These are phyloP conservation scores for Logfia minima DNA, from an alignment of 129 eudicot genomes.

Conservation along the genomic window DNA sequence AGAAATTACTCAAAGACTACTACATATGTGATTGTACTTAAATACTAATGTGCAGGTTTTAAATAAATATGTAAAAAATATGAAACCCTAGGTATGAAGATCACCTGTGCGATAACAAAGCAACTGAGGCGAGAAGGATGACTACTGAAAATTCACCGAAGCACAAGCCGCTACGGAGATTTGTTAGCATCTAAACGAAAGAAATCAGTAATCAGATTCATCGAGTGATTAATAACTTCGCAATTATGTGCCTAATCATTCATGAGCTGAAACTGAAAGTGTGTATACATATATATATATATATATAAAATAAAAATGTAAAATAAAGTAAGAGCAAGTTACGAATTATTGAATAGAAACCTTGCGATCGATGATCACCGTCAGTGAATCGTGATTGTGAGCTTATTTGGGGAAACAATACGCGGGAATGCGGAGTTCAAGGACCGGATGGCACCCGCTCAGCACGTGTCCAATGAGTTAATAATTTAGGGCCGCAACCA, in stretches of 20 bases:
- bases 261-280: not conserved
- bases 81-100: constrained; percentile 18
- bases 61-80: not conserved
- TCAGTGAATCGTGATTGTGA: not conserved
- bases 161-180: constrained; percentile 12
- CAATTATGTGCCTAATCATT: no score
- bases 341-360: not conserved
- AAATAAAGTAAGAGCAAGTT: not conserved
- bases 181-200: constrained; percentile 15
- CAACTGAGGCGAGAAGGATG: constrained; percentile 14
- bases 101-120: constrained; percentile 22
- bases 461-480: constrained; percentile 1
- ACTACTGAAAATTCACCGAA: not conserved
- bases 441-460: constrained; percentile 13
- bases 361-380: constrained; percentile 5
- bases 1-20: not conserved
- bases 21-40: not conserved
- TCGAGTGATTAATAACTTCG: not conserved
- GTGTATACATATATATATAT: not conserved
- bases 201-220: constrained; percentile 1
- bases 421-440: constrained; percentile 18
- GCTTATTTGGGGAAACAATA: constrained; percentile 13
- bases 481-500: no score
- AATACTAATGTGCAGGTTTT: no score
- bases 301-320: not conserved